A percentile compares a stretch with the other conserved stretches of the same genome.
Evolutionary conservation across 345 rosid genomes (phyloP).

Genomic region (Firmiana major): DNA sequence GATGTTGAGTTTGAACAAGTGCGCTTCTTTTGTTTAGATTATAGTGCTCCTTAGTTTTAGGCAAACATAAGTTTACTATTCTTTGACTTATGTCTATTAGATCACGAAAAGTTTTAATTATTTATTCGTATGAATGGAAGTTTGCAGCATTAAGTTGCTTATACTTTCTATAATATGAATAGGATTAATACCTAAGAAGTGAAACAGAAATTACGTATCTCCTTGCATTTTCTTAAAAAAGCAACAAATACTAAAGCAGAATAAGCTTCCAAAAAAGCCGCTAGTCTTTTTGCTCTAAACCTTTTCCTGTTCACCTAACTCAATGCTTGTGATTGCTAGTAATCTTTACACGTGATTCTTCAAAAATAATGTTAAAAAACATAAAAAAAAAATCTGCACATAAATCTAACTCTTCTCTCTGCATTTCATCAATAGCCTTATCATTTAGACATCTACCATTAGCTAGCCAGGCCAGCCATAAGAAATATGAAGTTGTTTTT

Average conservation of each 20-base stretch:
- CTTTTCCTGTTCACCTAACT: constrained; percentile 17
- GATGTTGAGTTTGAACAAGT: too few species aligned
- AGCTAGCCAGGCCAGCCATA: not conserved
- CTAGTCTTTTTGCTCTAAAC: not conserved
- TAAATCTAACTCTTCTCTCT: too few species aligned
- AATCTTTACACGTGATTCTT: constrained; percentile 18
- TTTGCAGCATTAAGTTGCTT: not conserved
- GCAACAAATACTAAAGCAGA: constrained; percentile 6
- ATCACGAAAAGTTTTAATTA: not conserved
- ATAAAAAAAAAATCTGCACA: too few species aligned
- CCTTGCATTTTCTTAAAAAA: not conserved
- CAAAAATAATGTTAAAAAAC: too few species aligned
- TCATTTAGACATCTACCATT: not conserved
- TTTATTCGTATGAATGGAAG: not conserved
- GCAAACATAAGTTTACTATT: not conserved
- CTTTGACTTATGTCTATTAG: not conserved
- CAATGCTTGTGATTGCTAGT: constrained; percentile 5
- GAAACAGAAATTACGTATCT: not conserved
- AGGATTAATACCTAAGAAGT: not conserved
- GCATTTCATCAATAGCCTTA: too few species aligned
- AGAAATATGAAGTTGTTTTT: constrained; percentile 31
- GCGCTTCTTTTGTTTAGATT: too few species aligned
- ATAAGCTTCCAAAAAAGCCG: constrained; percentile 19
- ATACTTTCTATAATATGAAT: not conserved
- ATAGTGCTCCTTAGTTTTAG: too few species aligned